A percentile compares a stretch with the other conserved stretches of the same genome.
These are phyloP conservation scores for Pugionium dolabratum DNA, from an alignment of 345 rosid species.

Conservation along the genomic window DNA sequence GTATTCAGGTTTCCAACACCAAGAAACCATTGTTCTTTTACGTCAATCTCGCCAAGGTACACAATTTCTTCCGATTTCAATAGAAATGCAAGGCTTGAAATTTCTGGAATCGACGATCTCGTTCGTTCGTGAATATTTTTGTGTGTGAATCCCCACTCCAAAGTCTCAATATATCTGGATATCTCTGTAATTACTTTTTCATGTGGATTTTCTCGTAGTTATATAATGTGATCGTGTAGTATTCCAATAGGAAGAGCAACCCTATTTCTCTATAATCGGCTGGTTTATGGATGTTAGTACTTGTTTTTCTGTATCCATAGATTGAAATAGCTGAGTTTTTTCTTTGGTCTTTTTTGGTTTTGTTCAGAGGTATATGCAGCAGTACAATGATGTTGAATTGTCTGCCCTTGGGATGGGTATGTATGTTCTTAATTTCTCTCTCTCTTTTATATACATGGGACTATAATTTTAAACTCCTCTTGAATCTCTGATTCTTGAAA, in stretches of 20 bases:
- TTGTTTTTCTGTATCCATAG: background rate
- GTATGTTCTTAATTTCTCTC: background rate
- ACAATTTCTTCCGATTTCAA: background rate
- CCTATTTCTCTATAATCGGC: too few species aligned
- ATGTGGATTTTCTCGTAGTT: background rate
- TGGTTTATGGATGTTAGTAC: background rate
- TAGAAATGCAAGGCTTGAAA: background rate
- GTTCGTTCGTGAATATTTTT: background rate
- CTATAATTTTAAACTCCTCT: slow-evolving; percentile 3
- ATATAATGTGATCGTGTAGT: too few species aligned
- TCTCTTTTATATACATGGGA: slow-evolving; percentile 1
- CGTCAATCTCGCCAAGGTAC: slow-evolving; percentile 89
- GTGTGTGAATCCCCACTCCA: background rate
- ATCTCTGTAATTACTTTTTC: background rate
- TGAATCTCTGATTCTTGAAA: background rate
- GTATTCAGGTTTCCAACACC: slow-evolving; percentile 93
- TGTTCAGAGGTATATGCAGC: slow-evolving; percentile 92
- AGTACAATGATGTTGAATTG: slow-evolving; percentile 74
- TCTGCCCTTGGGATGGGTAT: slow-evolving; percentile 97
- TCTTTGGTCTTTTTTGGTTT: slow-evolving; percentile 8
- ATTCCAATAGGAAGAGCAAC: too few species aligned
- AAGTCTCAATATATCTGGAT: background rate
- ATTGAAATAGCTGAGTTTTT: slow-evolving; percentile 12
- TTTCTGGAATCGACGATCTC: background rate
- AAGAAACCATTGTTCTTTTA: slow-evolving; percentile 93